Percentiles rank a stretch among this genome's conserved stretches.
phyloP scores from a whole-genome alignment of 1,139 yeast genomes.

The Yamadazyma triangularis region DNA sequence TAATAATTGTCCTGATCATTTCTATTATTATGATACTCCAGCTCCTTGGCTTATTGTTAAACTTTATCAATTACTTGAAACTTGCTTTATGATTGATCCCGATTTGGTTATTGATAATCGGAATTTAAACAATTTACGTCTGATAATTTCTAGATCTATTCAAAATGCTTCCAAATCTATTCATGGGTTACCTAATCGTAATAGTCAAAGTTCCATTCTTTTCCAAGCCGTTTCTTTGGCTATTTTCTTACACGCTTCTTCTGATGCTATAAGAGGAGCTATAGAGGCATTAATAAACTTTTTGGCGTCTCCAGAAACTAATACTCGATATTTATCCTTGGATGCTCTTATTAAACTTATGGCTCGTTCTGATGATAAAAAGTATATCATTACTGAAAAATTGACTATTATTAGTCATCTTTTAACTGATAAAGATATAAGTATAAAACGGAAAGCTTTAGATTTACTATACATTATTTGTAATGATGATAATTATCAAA shows the following conservation, averaged over 20 bases:
- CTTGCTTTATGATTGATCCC: conserved; percentile 25
- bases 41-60: conserved; percentile 86
- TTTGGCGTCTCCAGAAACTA: conserved; percentile 63
- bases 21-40: conserved; percentile 67
- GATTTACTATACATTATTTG: conserved; percentile 76
- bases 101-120: conserved; percentile 33
- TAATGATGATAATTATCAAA: conserved; percentile 52
- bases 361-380: conserved; percentile 31
- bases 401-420: conserved; percentile 38
- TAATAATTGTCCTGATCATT: conserved; percentile 50
- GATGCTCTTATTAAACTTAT: conserved; percentile 64
- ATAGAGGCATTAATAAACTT: conserved; percentile 60
- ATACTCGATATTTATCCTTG: conserved; percentile 73
- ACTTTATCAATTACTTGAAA: conserved; percentile 50
- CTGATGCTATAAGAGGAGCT: conserved; percentile 61
- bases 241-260: conserved; percentile 69
- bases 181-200: conserved; percentile 51
- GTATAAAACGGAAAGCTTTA: conserved; percentile 72
- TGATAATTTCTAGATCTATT: conserved; percentile 56
- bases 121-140: conserved; percentile 46
- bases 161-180: conserved; percentile 40
- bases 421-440: conserved; percentile 66
- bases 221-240: conserved; percentile 81
- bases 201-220: conserved; percentile 72
- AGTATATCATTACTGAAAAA: conserved; percentile 23